Evolutionary conservation across 2,329 filamentous ascomycete species (phyloP).

Genomic region (Pestalotiopsis sp.): DNA sequence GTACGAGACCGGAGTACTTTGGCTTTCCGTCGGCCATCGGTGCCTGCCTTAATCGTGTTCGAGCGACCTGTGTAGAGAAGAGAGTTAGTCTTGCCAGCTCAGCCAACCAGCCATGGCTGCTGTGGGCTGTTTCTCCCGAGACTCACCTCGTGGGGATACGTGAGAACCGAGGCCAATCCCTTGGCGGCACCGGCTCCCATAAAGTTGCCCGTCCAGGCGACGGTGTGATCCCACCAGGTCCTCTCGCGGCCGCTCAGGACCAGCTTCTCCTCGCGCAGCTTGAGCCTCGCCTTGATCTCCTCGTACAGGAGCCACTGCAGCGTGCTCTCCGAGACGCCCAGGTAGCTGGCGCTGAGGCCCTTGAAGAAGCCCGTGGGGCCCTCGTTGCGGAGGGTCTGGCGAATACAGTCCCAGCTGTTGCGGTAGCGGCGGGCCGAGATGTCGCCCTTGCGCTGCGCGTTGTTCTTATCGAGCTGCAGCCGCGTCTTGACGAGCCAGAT

Average conservation of each 20-base stretch:
- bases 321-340: conserved; percentile 87
- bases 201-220: conserved; percentile 78
- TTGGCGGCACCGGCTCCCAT: conserved; percentile 82
- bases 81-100: neutral
- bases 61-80: conserved; percentile 59
- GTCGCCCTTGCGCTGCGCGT: conserved; percentile 59
- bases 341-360: conserved; percentile 86
- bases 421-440: conserved; percentile 68
- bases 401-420: conserved; percentile 85
- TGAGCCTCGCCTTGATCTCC: conserved; percentile 79
- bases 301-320: conserved; percentile 95
- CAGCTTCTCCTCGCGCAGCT: conserved; percentile 60
- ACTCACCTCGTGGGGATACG: conserved; percentile 87
- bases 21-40: conserved; percentile 69
- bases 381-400: conserved; percentile 78
- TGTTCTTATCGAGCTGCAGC: conserved; percentile 86
- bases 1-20: conserved; percentile 86
- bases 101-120: neutral
- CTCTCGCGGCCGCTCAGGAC: conserved; percentile 60
- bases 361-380: conserved; percentile 83
- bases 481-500: conserved; percentile 97
- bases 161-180: conserved; percentile 77
- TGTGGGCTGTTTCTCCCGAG: neutral
- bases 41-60: conserved; percentile 82
- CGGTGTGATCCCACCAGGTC: conserved; percentile 70